phyloP scores from a whole-genome alignment of 305 asterid genomes.

The Rubia peregrina region DNA sequence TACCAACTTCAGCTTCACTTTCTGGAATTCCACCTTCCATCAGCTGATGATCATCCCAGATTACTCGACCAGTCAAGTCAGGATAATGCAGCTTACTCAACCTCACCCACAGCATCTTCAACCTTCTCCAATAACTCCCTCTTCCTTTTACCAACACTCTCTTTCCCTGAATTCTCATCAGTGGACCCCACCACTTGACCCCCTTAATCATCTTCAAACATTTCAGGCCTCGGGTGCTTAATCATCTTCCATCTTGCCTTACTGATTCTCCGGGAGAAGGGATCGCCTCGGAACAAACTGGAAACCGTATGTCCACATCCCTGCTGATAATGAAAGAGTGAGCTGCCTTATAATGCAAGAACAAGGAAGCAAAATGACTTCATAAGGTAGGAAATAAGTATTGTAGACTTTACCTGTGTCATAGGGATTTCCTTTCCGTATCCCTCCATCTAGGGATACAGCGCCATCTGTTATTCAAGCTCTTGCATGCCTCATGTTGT shows the following conservation, averaged over 20 bases:
- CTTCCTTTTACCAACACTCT: background rate
- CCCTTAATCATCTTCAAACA: background rate
- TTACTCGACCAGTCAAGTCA: background rate
- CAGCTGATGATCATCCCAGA: background rate
- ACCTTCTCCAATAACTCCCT: background rate
- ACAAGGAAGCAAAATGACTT: no score
- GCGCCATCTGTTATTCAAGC: slow-evolving; percentile 39
- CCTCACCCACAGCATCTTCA: background rate
- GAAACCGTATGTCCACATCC: no score
- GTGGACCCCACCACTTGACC: background rate
- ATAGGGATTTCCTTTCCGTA: slow-evolving; percentile 32
- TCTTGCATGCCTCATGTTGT: slow-evolving; percentile 38
- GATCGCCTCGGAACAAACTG: no score
- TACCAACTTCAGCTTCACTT: background rate
- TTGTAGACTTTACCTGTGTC: no score
- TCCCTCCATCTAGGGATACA: slow-evolving; percentile 62
- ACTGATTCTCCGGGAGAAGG: no score
- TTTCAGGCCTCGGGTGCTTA: no score
- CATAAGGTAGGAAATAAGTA: no score
- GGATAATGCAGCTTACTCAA: background rate
- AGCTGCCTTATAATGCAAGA: no score
- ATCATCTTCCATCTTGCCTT: no score
- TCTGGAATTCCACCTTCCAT: background rate
- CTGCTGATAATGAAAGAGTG: no score
- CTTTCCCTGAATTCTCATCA: background rate